A percentile compares a stretch with the other conserved stretches of the same genome.
These are phyloP conservation scores for Theobroma cacao DNA, from an alignment of 345 rosid genomes.

Conservation along the genomic window DNA sequence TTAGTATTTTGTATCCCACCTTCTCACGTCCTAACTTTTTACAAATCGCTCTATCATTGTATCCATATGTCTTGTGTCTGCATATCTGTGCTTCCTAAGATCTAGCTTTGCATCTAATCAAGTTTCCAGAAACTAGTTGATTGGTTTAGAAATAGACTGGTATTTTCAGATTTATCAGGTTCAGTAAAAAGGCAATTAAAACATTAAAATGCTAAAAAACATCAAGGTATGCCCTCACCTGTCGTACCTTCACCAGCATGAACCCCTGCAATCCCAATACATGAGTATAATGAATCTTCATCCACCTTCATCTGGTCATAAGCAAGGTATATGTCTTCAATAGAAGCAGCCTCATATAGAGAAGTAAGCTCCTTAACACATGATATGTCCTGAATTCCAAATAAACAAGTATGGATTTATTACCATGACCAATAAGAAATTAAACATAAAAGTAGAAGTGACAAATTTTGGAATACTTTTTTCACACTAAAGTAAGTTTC, in stretches of 20 bases:
- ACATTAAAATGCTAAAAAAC: neutral
- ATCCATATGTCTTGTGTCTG: neutral
- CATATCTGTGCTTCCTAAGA: neutral
- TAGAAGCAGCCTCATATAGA: slow-evolving; percentile 80
- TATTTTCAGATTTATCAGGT: neutral
- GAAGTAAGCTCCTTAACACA: slow-evolving; percentile 86
- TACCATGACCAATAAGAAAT: neutral
- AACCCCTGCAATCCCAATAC: slow-evolving; percentile 92
- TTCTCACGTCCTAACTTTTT: neutral
- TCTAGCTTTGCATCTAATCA: neutral
- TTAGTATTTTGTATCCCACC: neutral
- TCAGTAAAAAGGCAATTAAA: neutral
- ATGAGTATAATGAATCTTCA: slow-evolving; percentile 81
- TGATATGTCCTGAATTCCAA: slow-evolving; percentile 67
- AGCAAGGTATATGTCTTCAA: slow-evolving; percentile 85
- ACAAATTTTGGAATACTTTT: neutral
- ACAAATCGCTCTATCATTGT: neutral
- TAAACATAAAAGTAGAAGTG: neutral
- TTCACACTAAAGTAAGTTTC: neutral
- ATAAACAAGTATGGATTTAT: neutral
- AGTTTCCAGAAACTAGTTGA: neutral
- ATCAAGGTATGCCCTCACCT: slow-evolving; percentile 33
- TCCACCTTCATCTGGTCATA: slow-evolving; percentile 83
- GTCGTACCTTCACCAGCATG: slow-evolving; percentile 67
- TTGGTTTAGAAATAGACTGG: neutral